Conservation (phyloP, 768 basidiomycete genomes). For the Strobilomyces echinocephalus region DNA sequence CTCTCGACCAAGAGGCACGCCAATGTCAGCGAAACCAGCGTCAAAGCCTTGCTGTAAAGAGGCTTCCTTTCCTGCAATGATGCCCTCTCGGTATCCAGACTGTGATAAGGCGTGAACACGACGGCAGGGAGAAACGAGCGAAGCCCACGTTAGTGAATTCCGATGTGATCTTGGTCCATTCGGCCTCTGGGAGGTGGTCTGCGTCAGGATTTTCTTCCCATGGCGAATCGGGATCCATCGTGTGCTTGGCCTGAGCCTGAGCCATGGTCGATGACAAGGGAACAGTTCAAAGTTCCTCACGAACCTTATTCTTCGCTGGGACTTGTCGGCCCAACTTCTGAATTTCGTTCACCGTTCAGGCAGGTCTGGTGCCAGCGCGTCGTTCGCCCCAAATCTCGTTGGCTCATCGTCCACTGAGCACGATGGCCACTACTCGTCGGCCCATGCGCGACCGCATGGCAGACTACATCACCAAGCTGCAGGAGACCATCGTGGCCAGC, state of each 20-base stretch:
- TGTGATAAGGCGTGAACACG: slow-evolving; percentile 27
- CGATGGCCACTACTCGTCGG: too few relatives aligned
- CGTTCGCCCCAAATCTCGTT: background rate
- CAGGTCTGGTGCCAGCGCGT: background rate
- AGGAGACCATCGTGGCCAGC: slow-evolving; percentile 18
- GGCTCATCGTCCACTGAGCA: background rate
- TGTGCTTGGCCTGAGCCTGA: background rate
- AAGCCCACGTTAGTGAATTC: slow-evolving; percentile 65
- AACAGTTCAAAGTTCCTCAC: too few relatives aligned
- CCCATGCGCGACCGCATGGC: slow-evolving; percentile 3
- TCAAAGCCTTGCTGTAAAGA: slow-evolving; percentile 91
- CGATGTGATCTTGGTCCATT: slow-evolving; percentile 65
- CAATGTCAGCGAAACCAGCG: slow-evolving; percentile 66
- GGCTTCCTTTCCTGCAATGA: slow-evolving; percentile 84
- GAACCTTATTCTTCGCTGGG: too few relatives aligned
- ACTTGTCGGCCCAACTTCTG: too few relatives aligned
- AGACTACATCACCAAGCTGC: slow-evolving; percentile 12
- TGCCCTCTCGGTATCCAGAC: slow-evolving; percentile 97
- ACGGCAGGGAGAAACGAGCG: background rate
- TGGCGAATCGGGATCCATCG: slow-evolving; percentile 9
- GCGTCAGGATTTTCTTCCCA: too few relatives aligned
- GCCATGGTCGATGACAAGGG: too few relatives aligned
- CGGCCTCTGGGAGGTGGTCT: slow-evolving; percentile 39
- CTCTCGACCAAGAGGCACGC: slow-evolving; percentile 70
- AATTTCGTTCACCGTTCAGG: too few relatives aligned